Conservation (phyloP, 768 basidiomycete genomes). For the Lactifluus subvellereus region DNA sequence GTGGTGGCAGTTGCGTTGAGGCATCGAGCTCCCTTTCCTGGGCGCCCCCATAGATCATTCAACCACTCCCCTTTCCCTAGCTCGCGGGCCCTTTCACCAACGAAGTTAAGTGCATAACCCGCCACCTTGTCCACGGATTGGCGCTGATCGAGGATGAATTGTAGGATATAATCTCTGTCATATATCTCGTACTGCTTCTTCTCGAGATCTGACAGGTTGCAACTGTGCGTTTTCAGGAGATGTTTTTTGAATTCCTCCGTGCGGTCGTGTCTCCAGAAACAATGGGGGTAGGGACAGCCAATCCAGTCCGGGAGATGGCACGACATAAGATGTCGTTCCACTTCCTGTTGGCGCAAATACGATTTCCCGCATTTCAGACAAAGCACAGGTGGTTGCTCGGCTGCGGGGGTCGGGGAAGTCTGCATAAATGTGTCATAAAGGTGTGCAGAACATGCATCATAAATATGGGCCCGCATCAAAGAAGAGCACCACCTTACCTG, state of each 20-base stretch:
- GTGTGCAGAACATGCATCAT: background rate
- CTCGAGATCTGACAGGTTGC: too few relatives aligned
- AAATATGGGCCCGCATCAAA: too few relatives aligned
- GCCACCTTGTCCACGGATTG: background rate
- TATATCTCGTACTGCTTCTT: background rate
- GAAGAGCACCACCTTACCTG: too few relatives aligned
- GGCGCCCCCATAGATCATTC: background rate
- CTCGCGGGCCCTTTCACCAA: background rate
- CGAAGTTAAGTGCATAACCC: background rate
- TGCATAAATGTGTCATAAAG: background rate
- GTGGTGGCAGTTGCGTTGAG: too few relatives aligned
- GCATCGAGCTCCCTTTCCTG: background rate
- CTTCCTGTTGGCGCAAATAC: background rate
- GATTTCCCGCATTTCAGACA: background rate
- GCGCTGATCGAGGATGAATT: background rate
- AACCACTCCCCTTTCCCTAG: background rate
- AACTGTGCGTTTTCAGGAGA: background rate
- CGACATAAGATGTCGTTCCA: background rate
- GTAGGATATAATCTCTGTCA: background rate
- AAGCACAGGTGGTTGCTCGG: background rate
- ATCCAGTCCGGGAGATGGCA: background rate
- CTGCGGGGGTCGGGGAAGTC: too few relatives aligned
- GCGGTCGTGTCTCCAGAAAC: background rate
- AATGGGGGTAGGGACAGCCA: background rate
- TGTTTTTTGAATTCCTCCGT: background rate